Evolutionary conservation across 192 early-diverging fungal genomes (phyloP).

Genomic region (Coemansia sp.): DNA sequence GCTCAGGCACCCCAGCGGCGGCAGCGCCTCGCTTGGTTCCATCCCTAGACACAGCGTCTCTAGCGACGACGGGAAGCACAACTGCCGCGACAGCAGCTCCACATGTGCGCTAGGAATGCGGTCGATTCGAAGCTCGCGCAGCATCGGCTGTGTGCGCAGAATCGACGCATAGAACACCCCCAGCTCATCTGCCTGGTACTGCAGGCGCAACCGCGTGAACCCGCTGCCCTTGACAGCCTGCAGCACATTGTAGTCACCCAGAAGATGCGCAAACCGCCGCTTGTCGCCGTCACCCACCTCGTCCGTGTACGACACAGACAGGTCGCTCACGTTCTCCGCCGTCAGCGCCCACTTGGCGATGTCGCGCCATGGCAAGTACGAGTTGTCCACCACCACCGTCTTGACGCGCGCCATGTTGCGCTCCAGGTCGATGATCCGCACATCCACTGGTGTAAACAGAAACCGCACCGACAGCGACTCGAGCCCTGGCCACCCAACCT

Average conservation of each 20-base stretch:
- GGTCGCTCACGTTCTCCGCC: slow-evolving; percentile 31
- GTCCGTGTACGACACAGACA: slow-evolving; percentile 48
- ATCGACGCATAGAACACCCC: slow-evolving; percentile 54
- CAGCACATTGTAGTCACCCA: slow-evolving; percentile 54
- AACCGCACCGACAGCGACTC: slow-evolving; percentile 48
- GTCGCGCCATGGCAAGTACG: slow-evolving; percentile 54
- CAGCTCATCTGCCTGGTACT: slow-evolving; percentile 55
- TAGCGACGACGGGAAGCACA: slow-evolving; percentile 48
- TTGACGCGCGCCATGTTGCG: slow-evolving; percentile 43
- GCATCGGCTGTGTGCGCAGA: slow-evolving; percentile 43
- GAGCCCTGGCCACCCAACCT: slow-evolving; percentile 45
- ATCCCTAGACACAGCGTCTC: slow-evolving; percentile 53
- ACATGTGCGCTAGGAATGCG: slow-evolving; percentile 40
- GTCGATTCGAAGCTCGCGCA: slow-evolving; percentile 53
- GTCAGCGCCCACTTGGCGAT: slow-evolving; percentile 51
- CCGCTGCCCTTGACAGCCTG: slow-evolving; percentile 31
- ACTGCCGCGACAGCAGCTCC: slow-evolving; percentile 46
- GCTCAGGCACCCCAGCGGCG: slow-evolving; percentile 42
- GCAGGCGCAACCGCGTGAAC: slow-evolving; percentile 44
- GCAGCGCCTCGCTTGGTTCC: slow-evolving; percentile 46
- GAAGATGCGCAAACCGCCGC: slow-evolving; percentile 47
- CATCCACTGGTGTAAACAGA: slow-evolving; percentile 49
- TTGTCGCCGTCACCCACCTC: slow-evolving; percentile 36
- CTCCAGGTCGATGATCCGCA: slow-evolving; percentile 44
- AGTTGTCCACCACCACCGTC: slow-evolving; percentile 46